A percentile compares a stretch with the other conserved stretches of the same genome.
Conservation (phyloP, 257 asterid species). For the Marsdenia floribunda region DNA sequence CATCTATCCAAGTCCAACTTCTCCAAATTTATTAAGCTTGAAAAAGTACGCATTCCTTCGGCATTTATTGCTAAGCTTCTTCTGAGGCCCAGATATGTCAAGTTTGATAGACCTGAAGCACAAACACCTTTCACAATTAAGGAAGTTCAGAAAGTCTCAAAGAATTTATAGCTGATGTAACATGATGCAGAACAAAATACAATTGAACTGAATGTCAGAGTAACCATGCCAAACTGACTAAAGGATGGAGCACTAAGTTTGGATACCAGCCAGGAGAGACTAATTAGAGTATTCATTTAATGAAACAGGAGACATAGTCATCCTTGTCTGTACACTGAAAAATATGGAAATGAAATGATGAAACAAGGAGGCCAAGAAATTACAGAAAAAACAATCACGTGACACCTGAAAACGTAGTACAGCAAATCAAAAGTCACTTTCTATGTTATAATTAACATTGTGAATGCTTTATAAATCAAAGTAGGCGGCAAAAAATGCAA, state of each 20-base stretch:
- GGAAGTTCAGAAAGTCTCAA: background rate
- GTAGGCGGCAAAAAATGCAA: background rate
- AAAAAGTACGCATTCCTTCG: conserved; percentile 57
- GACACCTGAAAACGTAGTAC: background rate
- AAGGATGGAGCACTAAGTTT: background rate
- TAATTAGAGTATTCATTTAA: background rate
- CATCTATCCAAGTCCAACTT: conserved; percentile 87
- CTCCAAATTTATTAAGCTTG: conserved; percentile 59
- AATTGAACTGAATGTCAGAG: background rate
- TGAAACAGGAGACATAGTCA: background rate
- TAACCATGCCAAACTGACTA: background rate
- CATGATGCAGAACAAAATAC: background rate
- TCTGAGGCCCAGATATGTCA: conserved; percentile 57
- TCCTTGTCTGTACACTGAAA: background rate
- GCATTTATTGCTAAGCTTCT: conserved; percentile 65
- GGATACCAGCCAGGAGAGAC: background rate
- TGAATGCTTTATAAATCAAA: background rate
- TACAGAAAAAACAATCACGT: background rate
- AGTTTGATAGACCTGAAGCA: conserved; percentile 50
- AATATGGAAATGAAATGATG: background rate
- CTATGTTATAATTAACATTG: background rate
- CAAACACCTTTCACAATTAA: background rate
- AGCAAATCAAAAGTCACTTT: background rate
- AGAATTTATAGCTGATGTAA: background rate
- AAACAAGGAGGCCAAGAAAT: background rate